These are phyloP conservation scores for Trichoderma parareesei DNA, from an alignment of 495 filamentous ascomycete genomes.

Conservation along the genomic window DNA sequence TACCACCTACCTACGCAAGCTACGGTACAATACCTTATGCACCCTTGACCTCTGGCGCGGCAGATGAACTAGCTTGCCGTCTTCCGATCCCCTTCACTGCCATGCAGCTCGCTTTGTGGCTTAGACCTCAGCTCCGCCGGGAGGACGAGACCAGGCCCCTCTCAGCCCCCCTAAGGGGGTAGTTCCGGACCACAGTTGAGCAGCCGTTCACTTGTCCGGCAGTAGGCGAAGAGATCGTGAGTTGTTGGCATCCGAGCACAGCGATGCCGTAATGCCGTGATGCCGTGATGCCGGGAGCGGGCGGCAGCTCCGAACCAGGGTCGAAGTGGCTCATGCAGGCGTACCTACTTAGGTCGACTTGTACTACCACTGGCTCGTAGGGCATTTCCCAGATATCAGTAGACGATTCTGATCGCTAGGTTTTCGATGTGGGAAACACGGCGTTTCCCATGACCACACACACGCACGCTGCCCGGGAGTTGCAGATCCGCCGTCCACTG, in stretches of 20 bases:
- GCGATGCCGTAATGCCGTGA: neutral
- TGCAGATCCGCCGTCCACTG: neutral
- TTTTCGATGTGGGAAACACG: neutral
- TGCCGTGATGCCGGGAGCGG: neutral
- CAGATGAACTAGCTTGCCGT: slow-evolving; percentile 3
- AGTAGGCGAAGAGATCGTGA: neutral
- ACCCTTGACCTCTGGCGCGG: neutral
- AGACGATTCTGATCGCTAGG: neutral
- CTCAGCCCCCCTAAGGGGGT: too few relatives aligned
- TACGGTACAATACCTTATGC: neutral
- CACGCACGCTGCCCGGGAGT: neutral
- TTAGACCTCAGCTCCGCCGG: neutral
- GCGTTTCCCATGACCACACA: too few relatives aligned
- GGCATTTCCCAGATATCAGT: too few relatives aligned
- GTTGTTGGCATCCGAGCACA: neutral
- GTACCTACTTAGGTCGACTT: too few relatives aligned
- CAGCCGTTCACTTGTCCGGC: neutral
- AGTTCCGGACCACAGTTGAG: too few relatives aligned
- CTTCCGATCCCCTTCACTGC: neutral
- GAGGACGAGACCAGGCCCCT: too few relatives aligned
- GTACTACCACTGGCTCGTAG: too few relatives aligned
- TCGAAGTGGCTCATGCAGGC: neutral
- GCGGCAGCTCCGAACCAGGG: neutral
- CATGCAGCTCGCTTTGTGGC: neutral
- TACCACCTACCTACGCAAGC: neutral